Base-by-base conservation (phyloP, 225 moss, liverwort and hornwort species). In the Bryum argenteum region DNA sequence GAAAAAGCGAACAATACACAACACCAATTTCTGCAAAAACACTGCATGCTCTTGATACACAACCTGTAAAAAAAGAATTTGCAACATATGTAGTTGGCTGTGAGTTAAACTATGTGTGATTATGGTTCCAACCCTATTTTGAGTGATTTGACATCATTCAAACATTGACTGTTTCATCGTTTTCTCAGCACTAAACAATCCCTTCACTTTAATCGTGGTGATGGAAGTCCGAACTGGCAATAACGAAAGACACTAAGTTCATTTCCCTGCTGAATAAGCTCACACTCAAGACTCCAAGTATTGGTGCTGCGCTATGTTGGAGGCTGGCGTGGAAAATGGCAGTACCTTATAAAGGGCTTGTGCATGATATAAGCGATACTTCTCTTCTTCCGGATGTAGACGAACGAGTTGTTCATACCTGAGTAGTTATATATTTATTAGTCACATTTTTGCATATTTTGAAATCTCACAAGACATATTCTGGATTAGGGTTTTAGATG, bases 271-370 rank as follows among this genome's bases (percentile, higher is more conserved):
- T 5, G 1, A 23, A 16, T 37, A 20, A 17, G n/a, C n/a, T 48
- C 8, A 8, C 17, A 67, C 44, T 3, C 18, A 14, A 43, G 15
- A 41, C 50, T 67, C 54, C 22, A 54, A 54, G 54, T 26, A 13
- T 0, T 38, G 55, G 39, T 56, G 13, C 22, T 55, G 16, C 13
- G 8, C 12, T 17, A 13, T 12, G 2, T 21, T 39, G 26, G 61
- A 47, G 10, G n/a, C 26, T 12, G 63, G 20, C 7, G n/a, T 20
- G 17, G 17, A 38, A 16, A 44, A 71, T 45, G 56, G 21, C 9
- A 12, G 10, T 77, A 92, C 95, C 78, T 96, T 96, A 56, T 88
- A 91, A 9, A 96, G 39, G 54, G 89, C 73, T 77, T 93, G 96
- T 3, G 93, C 93, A 74, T 89, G n/a, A 76, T 91, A 93, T 6